Conservation (phyloP, 1,284 basidiomycete species). For the Testicularia cyperi region DNA sequence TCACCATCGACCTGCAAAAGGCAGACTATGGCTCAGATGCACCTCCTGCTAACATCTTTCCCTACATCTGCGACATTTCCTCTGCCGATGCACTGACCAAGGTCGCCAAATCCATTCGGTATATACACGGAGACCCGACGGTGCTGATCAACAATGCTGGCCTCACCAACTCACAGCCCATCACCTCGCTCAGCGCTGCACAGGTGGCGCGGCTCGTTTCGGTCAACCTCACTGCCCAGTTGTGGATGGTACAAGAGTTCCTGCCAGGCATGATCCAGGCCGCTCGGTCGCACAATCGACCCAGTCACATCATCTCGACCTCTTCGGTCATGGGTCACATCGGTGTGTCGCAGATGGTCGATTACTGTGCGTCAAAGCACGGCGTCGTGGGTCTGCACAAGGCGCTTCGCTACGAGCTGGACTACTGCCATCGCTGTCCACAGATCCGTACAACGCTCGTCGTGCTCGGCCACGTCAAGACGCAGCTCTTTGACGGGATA, state of each 20-base stretch:
- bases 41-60: slow-evolving; percentile 15
- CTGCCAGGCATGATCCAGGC: slow-evolving; percentile 77
- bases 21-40: not conserved
- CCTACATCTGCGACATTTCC: slow-evolving; percentile 46
- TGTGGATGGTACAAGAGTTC: slow-evolving; percentile 87
- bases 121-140: slow-evolving; percentile 62
- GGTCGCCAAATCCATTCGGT: slow-evolving; percentile 19
- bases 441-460: slow-evolving; percentile 51
- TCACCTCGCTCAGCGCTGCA: slow-evolving; percentile 74
- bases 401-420: slow-evolving; percentile 54
- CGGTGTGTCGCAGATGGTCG: slow-evolving; percentile 72
- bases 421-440: slow-evolving; percentile 33
- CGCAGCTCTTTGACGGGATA: slow-evolving; percentile 44
- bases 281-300: slow-evolving; percentile 63
- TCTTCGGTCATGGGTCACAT: slow-evolving; percentile 75
- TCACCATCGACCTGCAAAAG: slow-evolving; percentile 70
- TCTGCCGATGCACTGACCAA: slow-evolving; percentile 26
- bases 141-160: slow-evolving; percentile 94
- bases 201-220: slow-evolving; percentile 75
- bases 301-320: slow-evolving; percentile 75
- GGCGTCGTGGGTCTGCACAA: slow-evolving; percentile 57
- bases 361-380: slow-evolving; percentile 58
- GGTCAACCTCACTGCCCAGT: slow-evolving; percentile 84
- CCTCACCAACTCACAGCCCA: slow-evolving; percentile 82
- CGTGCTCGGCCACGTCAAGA: slow-evolving; percentile 48